Conservation (phyloP, 345 rosid genomes). For the Noccaea bulbosa region DNA sequence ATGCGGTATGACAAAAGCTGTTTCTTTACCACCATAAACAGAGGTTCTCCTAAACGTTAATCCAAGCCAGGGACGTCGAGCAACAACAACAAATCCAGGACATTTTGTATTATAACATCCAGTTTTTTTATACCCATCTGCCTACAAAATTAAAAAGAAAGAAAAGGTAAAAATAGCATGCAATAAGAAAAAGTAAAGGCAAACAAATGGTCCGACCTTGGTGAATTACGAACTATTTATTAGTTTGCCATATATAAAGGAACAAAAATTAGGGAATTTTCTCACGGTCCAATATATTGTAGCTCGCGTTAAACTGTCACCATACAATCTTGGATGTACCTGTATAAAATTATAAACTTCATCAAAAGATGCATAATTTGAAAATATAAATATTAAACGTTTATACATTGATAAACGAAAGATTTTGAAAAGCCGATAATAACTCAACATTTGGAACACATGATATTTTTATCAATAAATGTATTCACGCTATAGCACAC, state of each 20-base stretch:
- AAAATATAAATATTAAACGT: no score
- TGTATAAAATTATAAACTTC: neutral
- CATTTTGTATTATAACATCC: conserved; percentile 10
- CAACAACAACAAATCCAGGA: conserved; percentile 9
- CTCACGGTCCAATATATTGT: conserved; percentile 42
- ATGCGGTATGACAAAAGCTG: neutral
- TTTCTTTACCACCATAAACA: conserved; percentile 4
- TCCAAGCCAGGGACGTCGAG: neutral
- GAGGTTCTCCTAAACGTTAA: neutral
- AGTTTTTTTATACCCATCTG: neutral
- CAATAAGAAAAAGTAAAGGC: neutral
- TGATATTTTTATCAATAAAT: no score
- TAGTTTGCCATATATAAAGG: neutral
- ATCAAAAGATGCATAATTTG: no score
- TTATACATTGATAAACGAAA: no score
- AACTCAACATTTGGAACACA: no score
- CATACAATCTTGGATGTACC: conserved; percentile 35
- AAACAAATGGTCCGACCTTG: no score
- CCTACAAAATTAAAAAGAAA: neutral
- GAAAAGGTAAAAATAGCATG: no score
- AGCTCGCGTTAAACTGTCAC: conserved; percentile 20
- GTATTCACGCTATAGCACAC: no score
- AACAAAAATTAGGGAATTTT: neutral
- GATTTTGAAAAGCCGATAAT: no score
- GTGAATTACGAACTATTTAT: no score